Conservation (phyloP, 164 flowering plant species). For the Umbellularia californica region DNA sequence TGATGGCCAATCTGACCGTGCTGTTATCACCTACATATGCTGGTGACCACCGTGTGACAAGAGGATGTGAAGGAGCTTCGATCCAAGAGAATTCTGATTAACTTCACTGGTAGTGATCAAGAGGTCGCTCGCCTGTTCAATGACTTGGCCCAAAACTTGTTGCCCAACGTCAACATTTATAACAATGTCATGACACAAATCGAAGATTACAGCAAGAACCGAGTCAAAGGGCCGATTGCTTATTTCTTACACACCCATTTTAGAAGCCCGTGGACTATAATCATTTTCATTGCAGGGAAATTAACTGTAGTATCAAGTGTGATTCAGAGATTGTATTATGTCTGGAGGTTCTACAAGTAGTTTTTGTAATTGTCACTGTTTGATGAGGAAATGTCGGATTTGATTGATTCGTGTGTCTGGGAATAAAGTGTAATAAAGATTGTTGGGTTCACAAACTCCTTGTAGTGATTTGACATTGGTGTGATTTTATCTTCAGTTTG, state of each 20-base stretch:
- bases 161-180: not conserved
- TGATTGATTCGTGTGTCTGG: no score
- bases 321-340: not conserved
- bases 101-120: constrained; percentile 22
- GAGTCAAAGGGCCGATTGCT: not conserved
- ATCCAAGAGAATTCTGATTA: not conserved
- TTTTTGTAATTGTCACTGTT: no score
- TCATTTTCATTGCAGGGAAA: not conserved
- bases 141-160: constrained; percentile 10
- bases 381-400: no score
- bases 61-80: constrained; percentile 1
- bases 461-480: no score
- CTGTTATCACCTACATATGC: constrained; percentile 14
- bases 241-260: constrained; percentile 1
- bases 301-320: not conserved
- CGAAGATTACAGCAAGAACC: not conserved
- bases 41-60: not conserved
- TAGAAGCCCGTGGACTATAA: constrained; percentile 8
- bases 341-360: not conserved
- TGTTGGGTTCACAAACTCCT: no score
- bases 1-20: not conserved
- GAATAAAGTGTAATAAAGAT: no score
- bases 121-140: constrained; percentile 24
- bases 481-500: no score
- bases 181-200: no score